phyloP scores from a whole-genome alignment of 352 stramenopile species.

The Peronospora destructor region DNA sequence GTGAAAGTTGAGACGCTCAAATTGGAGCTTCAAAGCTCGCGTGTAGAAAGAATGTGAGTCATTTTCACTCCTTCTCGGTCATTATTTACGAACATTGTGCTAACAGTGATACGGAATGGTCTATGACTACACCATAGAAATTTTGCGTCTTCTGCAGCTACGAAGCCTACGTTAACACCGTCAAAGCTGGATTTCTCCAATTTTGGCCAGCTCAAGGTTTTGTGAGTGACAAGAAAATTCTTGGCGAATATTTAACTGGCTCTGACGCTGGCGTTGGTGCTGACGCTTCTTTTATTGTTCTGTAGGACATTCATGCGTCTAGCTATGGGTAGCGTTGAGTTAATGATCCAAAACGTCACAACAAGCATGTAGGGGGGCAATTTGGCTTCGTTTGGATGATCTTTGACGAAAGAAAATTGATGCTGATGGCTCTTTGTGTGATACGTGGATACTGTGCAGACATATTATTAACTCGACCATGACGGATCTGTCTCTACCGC shows the following conservation, averaged over 20 bases:
- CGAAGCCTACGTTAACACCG: neutral
- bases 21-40: constrained; percentile 2
- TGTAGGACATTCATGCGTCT: constrained; percentile 1
- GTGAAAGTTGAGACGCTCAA: constrained; percentile 1
- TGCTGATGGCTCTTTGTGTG: neutral
- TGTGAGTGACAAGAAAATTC: constrained; percentile 1
- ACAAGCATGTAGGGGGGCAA: neutral
- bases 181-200: constrained; percentile 1
- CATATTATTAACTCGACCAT: constrained; percentile 1
- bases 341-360: constrained; percentile 2
- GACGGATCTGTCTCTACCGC: constrained; percentile 2
- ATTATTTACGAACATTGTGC: no score
- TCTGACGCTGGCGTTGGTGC: neutral
- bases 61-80: no score
- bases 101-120: no score
- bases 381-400: neutral
- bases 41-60: constrained; percentile 8
- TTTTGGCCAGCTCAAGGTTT: constrained; percentile 1
- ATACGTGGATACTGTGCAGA: constrained; percentile 2
- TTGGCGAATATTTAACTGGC: neutral
- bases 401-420: neutral
- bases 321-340: constrained; percentile 1
- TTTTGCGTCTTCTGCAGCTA: neutral
- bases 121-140: neutral
- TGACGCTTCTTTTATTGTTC: neutral